phyloP scores from a whole-genome alignment of 1,284 basidiomycete species.

The Cryptococcus maquisensis region DNA sequence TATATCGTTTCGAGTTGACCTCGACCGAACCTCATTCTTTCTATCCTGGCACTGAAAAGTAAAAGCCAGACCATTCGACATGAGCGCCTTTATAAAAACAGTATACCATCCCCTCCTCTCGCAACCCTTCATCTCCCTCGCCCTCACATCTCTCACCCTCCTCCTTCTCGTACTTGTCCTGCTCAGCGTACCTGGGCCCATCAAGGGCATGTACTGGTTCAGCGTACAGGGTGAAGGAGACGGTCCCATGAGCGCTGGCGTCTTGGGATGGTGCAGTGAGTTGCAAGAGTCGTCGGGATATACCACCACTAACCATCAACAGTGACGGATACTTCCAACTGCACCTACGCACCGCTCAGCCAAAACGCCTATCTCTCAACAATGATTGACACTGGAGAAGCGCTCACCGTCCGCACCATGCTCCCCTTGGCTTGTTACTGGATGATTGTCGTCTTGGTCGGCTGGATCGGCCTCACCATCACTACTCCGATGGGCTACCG shows the following conservation, averaged over 20 bases:
- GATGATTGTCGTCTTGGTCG: conserved; percentile 36
- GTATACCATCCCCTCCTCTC: conserved; percentile 19
- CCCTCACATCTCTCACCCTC: conserved; percentile 32
- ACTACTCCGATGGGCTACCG: conserved; percentile 24
- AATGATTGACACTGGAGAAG: conserved; percentile 37
- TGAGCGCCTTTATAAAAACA: background rate
- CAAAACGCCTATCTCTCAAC: conserved; percentile 35
- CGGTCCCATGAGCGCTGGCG: conserved; percentile 30
- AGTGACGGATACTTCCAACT: conserved; percentile 38
- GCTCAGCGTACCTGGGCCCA: conserved; percentile 42
- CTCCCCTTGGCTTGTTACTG: conserved; percentile 44
- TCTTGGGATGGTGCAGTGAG: conserved; percentile 44
- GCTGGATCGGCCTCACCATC: conserved; percentile 36
- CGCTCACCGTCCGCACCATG: conserved; percentile 37
- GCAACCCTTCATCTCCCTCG: conserved; percentile 33
- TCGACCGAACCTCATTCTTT: too few species aligned
- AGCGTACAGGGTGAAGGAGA: conserved; percentile 20
- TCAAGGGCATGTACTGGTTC: conserved; percentile 45
- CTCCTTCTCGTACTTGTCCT: conserved; percentile 40
- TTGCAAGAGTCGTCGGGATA: background rate
- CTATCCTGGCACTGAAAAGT: too few species aligned
- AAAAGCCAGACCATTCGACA: too few species aligned
- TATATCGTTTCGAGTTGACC: too few species aligned
- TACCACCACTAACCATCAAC: background rate
- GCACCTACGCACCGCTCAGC: conserved; percentile 44